phyloP scores from a whole-genome alignment of 345 rosid genomes.

The Euphorbia pulcherrima region DNA sequence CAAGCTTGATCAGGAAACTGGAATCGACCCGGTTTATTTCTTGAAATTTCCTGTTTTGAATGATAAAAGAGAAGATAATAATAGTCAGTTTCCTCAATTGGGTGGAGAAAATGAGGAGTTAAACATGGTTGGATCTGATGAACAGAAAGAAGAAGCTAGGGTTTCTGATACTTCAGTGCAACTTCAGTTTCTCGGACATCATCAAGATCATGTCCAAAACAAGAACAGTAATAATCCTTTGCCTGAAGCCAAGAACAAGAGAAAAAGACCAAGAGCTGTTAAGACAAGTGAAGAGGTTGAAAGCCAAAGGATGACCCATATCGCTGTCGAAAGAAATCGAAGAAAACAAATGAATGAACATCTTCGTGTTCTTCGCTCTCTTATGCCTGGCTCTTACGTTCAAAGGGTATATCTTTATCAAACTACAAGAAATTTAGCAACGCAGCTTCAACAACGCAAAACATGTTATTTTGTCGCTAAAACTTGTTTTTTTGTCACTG shows the following conservation, averaged over 20 bases:
- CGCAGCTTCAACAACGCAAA: too few relatives aligned
- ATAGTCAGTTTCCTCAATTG: conserved; percentile 29
- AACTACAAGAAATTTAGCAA: too few relatives aligned
- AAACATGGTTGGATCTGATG: conserved; percentile 4
- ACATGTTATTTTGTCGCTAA: too few relatives aligned
- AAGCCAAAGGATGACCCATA: conserved; percentile 91
- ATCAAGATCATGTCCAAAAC: conserved; percentile 25
- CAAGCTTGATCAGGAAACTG: conserved; percentile 52
- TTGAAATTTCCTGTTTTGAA: conserved; percentile 82
- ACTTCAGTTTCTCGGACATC: conserved; percentile 41
- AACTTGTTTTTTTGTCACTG: too few relatives aligned
- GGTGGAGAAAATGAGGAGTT: conserved; percentile 24
- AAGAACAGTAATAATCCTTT: conserved; percentile 11
- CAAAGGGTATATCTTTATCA: conserved; percentile 58
- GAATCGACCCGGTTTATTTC: conserved; percentile 76
- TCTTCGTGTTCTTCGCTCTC: conserved; percentile 81
- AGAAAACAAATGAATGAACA: conserved; percentile 97
- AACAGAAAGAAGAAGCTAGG: conserved; percentile 50
- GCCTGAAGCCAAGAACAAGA: conserved; percentile 55
- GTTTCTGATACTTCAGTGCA: conserved; percentile 47
- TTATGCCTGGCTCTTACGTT: conserved; percentile 95
- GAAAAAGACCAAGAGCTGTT: conserved; percentile 63
- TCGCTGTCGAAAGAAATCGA: conserved; percentile 84
- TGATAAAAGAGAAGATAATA: conserved; percentile 34
- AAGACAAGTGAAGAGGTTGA: conserved; percentile 92